A percentile compares a stretch with the other conserved stretches of the same genome.
Evolutionary conservation across 768 basidiomycete species (phyloP).

Genomic region (Amyloporia xantha): DNA sequence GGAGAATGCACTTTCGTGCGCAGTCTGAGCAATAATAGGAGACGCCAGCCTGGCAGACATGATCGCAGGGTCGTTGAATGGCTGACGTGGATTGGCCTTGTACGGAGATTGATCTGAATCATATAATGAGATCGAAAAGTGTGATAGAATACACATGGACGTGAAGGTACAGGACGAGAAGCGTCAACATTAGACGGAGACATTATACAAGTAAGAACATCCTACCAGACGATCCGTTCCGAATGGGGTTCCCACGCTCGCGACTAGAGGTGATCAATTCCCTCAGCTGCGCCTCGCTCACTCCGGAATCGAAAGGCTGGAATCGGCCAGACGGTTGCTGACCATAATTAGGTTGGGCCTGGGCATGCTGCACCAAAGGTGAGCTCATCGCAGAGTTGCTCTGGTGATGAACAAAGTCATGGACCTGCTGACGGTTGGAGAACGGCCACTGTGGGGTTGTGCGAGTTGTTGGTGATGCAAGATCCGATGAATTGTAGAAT

Average conservation of each 20-base stretch:
- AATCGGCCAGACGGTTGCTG: constrained; percentile 30
- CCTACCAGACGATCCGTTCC: constrained; percentile 41
- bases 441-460: constrained; percentile 40
- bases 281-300: constrained; percentile 73
- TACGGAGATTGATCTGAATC: constrained; percentile 26
- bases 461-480: constrained; percentile 26
- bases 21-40: constrained; percentile 20
- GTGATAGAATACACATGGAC: constrained; percentile 20
- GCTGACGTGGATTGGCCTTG: constrained; percentile 32
- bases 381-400: constrained; percentile 33
- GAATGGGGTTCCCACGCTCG: constrained; percentile 39
- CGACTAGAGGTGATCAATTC: constrained; percentile 71
- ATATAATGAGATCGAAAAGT: constrained; percentile 13
- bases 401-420: constrained; percentile 35
- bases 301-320: constrained; percentile 50
- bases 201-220: constrained; percentile 36
- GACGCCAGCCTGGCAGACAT: constrained; percentile 67
- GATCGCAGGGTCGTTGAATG: constrained; percentile 72
- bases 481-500: constrained; percentile 34
- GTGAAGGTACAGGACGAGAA: constrained; percentile 3
- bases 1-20: constrained; percentile 18
- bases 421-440: constrained; percentile 33
- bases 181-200: constrained; percentile 25
- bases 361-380: constrained; percentile 41
- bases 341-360: constrained; percentile 30